Evolutionary conservation across 108 stramenopile genomes (phyloP), one percentile per base, ranked within the genome.

Genomic region (Mayamaea pseudoterrestris): DNA sequence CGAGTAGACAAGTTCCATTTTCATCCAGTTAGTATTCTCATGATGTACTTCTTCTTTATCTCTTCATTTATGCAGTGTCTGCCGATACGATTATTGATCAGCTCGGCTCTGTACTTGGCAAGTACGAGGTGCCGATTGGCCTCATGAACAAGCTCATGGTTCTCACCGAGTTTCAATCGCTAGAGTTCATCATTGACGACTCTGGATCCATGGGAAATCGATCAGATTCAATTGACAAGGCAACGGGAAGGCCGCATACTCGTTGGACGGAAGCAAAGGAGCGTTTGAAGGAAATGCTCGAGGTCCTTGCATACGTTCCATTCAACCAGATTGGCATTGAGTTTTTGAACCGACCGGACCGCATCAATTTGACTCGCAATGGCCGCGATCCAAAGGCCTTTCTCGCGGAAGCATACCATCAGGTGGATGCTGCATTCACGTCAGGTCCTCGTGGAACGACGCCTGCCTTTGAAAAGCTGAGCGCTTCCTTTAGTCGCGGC

Each of bases 81-180:
- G n/a, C 68, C 1, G 58, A 44, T 44, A 26, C 21, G 3, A 26
- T 44, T 13, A 21, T 44, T 21, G 58, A 60, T 25, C 52, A 53
- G 17, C 27, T 60, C 4, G 43, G 43, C 5, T 21, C 6, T 14
- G 50, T 60, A 5, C 26, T 60, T 27, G 21, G 39, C 43, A 60
- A 60, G 24, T 60, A 60, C 53, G 58, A 53, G 24, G 58, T 53
- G 14, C 58, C 58, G 21, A 44, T 44, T 27, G 58, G 58, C 18
- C 41, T 60, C 16, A 28, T 53, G 34, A 34, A 42, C 26, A 44
- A 71, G 55, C 55, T 72, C 47, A 63, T 72, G 57, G 55, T 63
- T 59, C 13, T 73, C 29, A 53, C 43, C 21, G 67, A 69, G 49
- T 73, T 32, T 44, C 44, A 65, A n/a, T 11, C 36, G 0, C 25